phyloP scores from a whole-genome alignment of 805 yeast species.

The Saccharomycopsis sp. region DNA sequence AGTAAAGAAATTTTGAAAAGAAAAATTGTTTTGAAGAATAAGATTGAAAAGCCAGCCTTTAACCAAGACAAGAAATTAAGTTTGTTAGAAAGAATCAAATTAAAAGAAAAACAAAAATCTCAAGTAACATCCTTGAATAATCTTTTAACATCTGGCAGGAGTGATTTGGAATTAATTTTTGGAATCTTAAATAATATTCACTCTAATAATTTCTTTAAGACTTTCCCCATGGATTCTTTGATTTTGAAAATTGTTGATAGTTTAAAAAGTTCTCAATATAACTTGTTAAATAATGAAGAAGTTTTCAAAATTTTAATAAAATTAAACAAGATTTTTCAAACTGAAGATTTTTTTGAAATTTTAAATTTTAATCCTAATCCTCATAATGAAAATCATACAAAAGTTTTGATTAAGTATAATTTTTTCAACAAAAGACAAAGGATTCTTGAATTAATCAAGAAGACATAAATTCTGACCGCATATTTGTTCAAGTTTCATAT shows the following conservation, averaged over 20 bases:
- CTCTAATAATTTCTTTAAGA: background rate
- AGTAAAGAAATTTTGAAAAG: background rate
- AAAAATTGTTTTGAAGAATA: background rate
- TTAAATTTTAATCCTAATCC: background rate
- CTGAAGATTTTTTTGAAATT: constrained; percentile 1
- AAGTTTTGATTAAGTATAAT: constrained; percentile 6
- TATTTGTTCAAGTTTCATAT: background rate
- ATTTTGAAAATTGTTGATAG: constrained; percentile 8
- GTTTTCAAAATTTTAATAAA: background rate
- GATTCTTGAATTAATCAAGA: background rate
- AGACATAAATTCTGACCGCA: background rate
- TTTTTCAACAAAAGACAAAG: constrained; percentile 9
- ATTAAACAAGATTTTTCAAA: background rate
- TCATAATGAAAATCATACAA: background rate
- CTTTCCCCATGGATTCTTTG: constrained; percentile 3
- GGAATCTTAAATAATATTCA: constrained; percentile 12
- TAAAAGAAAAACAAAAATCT: constrained; percentile 6
- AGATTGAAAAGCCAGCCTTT: background rate
- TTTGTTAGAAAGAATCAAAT: constrained; percentile 9
- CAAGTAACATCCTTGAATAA: background rate
- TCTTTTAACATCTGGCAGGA: background rate
- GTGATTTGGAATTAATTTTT: constrained; percentile 3
- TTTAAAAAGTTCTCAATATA: background rate
- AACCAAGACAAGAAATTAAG: background rate
- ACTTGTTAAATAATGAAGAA: background rate